phyloP scores from a whole-genome alignment of 371 early-diverging fungal genomes.

The Rhizopus delemar region DNA sequence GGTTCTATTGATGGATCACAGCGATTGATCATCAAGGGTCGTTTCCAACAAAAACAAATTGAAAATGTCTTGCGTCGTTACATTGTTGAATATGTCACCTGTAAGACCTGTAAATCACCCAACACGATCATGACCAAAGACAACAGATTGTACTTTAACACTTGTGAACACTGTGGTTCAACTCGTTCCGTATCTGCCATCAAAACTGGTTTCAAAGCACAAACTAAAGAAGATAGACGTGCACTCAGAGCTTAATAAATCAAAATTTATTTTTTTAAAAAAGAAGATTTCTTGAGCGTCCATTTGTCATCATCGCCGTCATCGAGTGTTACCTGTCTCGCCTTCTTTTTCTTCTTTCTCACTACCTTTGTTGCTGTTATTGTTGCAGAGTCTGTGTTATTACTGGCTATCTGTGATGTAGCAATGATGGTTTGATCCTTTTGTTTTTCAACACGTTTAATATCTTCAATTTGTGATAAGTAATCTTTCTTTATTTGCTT shows the following conservation, averaged over 20 bases:
- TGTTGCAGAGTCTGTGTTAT: neutral
- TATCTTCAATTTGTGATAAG: slow-evolving; percentile 36
- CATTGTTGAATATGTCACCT: slow-evolving; percentile 99
- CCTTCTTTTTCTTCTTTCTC: slow-evolving; percentile 38
- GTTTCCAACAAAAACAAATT: slow-evolving; percentile 98
- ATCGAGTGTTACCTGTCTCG: slow-evolving; percentile 27
- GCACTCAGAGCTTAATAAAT: slow-evolving; percentile 44
- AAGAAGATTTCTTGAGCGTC: slow-evolving; percentile 17
- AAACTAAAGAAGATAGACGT: slow-evolving; percentile 69
- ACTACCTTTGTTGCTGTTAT: slow-evolving; percentile 4
- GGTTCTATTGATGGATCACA: slow-evolving; percentile 96
- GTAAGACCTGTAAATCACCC: slow-evolving; percentile 98
- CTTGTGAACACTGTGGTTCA: slow-evolving; percentile 98
- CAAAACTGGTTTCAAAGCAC: slow-evolving; percentile 98
- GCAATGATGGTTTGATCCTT: slow-evolving; percentile 41
- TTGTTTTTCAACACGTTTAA: slow-evolving; percentile 37
- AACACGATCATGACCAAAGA: slow-evolving; percentile 97
- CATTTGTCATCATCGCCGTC: slow-evolving; percentile 20
- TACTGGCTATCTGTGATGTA: slow-evolving; percentile 4
- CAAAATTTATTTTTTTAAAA: neutral
- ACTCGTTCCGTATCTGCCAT: slow-evolving; percentile 96
- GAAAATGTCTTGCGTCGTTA: slow-evolving; percentile 98
- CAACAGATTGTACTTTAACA: slow-evolving; percentile 96
- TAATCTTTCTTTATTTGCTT: slow-evolving; percentile 32
- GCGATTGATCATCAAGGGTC: slow-evolving; percentile 96